A percentile compares a stretch with the other conserved stretches of the same genome.
Evolutionary conservation across 352 stramenopile genomes (phyloP).

Genomic region (Phytopythium chamaehyphon): DNA sequence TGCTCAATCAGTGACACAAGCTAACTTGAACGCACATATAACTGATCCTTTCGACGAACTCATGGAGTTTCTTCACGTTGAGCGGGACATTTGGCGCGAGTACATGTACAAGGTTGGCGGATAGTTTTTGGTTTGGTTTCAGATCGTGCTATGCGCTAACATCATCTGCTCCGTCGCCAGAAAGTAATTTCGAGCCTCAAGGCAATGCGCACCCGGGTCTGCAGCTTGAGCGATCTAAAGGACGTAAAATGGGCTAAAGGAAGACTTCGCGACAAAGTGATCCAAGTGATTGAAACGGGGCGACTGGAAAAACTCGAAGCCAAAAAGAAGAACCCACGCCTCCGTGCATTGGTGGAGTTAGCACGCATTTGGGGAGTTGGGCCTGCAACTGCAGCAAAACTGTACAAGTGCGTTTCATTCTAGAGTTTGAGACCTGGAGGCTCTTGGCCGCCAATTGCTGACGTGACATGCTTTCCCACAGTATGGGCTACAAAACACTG

Average conservation of each 20-base stretch:
- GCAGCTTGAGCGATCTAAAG: conserved; percentile 57
- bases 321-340: conserved; percentile 62
- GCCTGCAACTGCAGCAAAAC: conserved; percentile 61
- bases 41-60: conserved; percentile 73
- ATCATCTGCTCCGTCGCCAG: conserved; percentile 8
- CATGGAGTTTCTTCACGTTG: conserved; percentile 76
- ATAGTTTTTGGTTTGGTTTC: neutral
- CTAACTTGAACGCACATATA: conserved; percentile 74
- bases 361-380: conserved; percentile 78
- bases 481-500: conserved; percentile 60
- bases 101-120: conserved; percentile 74
- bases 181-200: conserved; percentile 77
- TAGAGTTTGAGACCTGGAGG: neutral
- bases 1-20: conserved; percentile 38
- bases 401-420: conserved; percentile 48
- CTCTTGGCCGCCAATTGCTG: neutral
- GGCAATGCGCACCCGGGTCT: conserved; percentile 50
- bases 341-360: conserved; percentile 58
- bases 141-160: too few species aligned
- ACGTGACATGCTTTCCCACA: conserved; percentile 3
- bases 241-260: conserved; percentile 65
- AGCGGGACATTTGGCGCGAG: conserved; percentile 71
- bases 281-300: conserved; percentile 72
- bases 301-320: conserved; percentile 73
- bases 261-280: conserved; percentile 63